Percentiles rank a stretch among this genome's conserved stretches.
phyloP scores from a whole-genome alignment of 257 asterid species.

The Paraleonurus japonicus region DNA sequence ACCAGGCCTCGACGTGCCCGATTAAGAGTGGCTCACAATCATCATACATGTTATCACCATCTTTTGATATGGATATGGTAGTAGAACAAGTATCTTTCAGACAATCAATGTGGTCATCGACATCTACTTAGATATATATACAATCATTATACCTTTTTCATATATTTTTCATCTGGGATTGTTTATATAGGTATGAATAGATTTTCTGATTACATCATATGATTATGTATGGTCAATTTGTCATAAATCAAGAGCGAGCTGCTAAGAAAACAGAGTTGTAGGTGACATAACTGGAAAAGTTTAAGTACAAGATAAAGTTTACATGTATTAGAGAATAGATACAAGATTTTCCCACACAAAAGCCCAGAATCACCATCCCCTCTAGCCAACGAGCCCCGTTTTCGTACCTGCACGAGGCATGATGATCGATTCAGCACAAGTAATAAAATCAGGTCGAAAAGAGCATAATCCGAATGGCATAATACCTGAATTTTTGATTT shows the following conservation, averaged over 20 bases:
- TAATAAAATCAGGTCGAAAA: not conserved
- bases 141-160: not conserved
- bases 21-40: constrained; percentile 39
- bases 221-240: not conserved
- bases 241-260: not conserved
- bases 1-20: constrained; percentile 44
- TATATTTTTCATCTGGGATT: constrained; percentile 19
- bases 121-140: constrained; percentile 16
- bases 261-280: not conserved
- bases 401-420: constrained; percentile 15
- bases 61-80: constrained; percentile 54
- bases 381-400: not conserved
- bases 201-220: not conserved
- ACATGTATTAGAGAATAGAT: constrained; percentile 29
- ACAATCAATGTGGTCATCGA: constrained; percentile 29
- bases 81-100: constrained; percentile 19
- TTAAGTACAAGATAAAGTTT: constrained; percentile 24
- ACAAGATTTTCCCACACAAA: constrained; percentile 38
- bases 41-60: constrained; percentile 32
- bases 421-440: not conserved
- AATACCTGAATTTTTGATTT: constrained; percentile 18
- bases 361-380: not conserved
- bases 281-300: too few species aligned
- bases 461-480: not conserved
- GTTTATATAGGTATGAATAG: not conserved